A percentile compares a stretch with the other conserved stretches of the same genome.
Conservation (phyloP, 1,139 yeast genomes). For the Taphrina pruni region DNA sequence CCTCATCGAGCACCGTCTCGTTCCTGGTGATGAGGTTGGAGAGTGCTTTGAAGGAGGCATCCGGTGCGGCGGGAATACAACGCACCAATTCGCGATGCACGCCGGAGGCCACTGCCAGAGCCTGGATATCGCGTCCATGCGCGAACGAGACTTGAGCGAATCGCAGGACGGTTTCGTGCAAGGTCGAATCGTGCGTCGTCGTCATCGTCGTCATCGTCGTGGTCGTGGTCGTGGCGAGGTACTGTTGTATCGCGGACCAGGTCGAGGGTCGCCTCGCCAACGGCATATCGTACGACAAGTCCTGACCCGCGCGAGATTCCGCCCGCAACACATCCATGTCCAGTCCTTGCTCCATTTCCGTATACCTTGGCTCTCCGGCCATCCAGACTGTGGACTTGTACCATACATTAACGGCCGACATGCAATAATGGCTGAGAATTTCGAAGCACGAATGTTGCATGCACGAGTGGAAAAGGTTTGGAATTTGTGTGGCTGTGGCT, state of each 20-base stretch:
- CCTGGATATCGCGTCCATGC: slow-evolving; percentile 11
- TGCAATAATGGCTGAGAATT: too few species aligned
- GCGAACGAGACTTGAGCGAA: slow-evolving; percentile 24
- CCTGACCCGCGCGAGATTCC: not conserved
- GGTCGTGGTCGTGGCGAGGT: not conserved
- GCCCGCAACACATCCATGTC: not conserved
- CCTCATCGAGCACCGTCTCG: not conserved
- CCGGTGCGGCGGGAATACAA: not conserved
- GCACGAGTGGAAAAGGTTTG: too few species aligned
- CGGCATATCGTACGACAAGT: not conserved
- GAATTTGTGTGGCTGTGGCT: too few species aligned
- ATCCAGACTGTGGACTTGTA: too few species aligned
- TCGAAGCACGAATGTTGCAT: too few species aligned
- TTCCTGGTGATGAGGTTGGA: slow-evolving; percentile 31
- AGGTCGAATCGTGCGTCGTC: not conserved
- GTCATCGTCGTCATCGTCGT: too few species aligned
- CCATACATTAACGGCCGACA: too few species aligned
- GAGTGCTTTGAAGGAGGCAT: slow-evolving; percentile 15
- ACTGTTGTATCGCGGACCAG: not conserved
- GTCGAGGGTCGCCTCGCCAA: not conserved
- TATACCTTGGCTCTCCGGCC: too few species aligned
- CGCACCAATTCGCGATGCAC: slow-evolving; percentile 2
- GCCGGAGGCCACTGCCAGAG: not conserved
- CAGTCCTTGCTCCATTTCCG: not conserved
- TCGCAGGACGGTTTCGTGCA: not conserved